Evolutionary conservation across 2,329 filamentous ascomycete species (phyloP).

Genomic region (Botrytis tulipae): DNA sequence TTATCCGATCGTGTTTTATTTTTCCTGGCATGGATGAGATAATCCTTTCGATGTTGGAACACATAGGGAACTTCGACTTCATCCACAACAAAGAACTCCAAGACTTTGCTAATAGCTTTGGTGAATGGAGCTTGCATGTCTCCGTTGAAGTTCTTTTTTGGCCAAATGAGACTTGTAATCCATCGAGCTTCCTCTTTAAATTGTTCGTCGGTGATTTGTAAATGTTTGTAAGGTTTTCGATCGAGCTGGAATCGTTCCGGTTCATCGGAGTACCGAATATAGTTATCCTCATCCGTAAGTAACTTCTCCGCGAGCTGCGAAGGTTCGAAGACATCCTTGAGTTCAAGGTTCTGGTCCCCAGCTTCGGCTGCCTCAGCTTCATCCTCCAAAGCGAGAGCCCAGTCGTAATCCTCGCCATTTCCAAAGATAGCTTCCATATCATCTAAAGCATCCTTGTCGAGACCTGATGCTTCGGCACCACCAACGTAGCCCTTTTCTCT

Average conservation of each 20-base stretch:
- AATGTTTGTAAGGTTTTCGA: conserved; percentile 80
- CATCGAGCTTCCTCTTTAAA: conserved; percentile 87
- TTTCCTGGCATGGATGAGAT: conserved; percentile 85
- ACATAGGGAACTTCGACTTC: conserved; percentile 97
- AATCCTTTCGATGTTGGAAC: conserved; percentile 97
- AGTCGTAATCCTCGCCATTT: conserved; percentile 92
- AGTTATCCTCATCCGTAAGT: conserved; percentile 91
- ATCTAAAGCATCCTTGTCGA: conserved; percentile 89
- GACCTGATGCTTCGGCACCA: conserved; percentile 74
- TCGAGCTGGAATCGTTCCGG: conserved; percentile 94
- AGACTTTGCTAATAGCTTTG: conserved; percentile 83
- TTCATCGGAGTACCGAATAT: conserved; percentile 83
- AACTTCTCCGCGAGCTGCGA: conserved; percentile 92
- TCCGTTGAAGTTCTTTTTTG: conserved; percentile 67
- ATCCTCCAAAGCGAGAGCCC: conserved; percentile 86
- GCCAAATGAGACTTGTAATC: conserved; percentile 88
- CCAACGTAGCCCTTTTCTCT: conserved; percentile 66
- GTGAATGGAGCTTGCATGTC: conserved; percentile 81
- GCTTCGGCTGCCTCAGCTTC: conserved; percentile 76
- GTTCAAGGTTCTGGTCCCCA: conserved; percentile 80
- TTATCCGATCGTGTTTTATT: conserved; percentile 58
- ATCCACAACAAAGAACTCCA: conserved; percentile 93
- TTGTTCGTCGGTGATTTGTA: conserved; percentile 78
- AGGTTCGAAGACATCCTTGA: conserved; percentile 98
- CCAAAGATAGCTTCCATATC: conserved; percentile 97